Evolutionary conservation across 2,329 filamentous ascomycete species (phyloP).

Genomic region (Parascedosporium putredinis): DNA sequence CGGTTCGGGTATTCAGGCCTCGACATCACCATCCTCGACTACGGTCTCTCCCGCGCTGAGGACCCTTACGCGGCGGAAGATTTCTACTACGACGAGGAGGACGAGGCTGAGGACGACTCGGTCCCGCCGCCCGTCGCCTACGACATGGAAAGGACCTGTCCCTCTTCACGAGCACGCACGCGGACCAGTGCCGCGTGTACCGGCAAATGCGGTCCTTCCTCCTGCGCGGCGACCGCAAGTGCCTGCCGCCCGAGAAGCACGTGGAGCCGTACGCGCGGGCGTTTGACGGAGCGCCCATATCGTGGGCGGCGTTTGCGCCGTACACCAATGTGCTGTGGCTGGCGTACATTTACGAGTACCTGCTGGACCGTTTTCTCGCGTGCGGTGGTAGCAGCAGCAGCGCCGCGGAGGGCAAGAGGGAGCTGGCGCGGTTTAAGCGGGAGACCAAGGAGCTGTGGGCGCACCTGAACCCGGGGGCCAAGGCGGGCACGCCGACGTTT

Average conservation of each 20-base stretch:
- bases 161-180: constrained; percentile 51
- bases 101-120: constrained; percentile 17
- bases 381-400: too few species aligned
- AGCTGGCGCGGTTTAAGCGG: constrained; percentile 34
- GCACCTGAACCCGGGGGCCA: constrained; percentile 42
- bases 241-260: constrained; percentile 37
- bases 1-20: constrained; percentile 50
- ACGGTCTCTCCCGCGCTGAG: constrained; percentile 51
- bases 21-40: constrained; percentile 55
- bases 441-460: constrained; percentile 42
- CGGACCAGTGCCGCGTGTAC: constrained; percentile 50
- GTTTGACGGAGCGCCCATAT: constrained; percentile 33
- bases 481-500: constrained; percentile 37
- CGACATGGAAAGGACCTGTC: constrained; percentile 50
- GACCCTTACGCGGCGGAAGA: constrained; percentile 18
- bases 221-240: constrained; percentile 38
- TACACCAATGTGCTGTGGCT: constrained; percentile 59
- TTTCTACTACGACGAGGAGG: too few species aligned
- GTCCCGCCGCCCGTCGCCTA: constrained; percentile 35
- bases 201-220: constrained; percentile 51
- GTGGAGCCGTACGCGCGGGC: constrained; percentile 34
- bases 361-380: constrained; percentile 35
- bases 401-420: constrained; percentile 33
- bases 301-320: constrained; percentile 44
- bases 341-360: constrained; percentile 48